Evolutionary conservation across 2,329 filamentous ascomycete species (phyloP).

Genomic region (Cladosporium sp.): DNA sequence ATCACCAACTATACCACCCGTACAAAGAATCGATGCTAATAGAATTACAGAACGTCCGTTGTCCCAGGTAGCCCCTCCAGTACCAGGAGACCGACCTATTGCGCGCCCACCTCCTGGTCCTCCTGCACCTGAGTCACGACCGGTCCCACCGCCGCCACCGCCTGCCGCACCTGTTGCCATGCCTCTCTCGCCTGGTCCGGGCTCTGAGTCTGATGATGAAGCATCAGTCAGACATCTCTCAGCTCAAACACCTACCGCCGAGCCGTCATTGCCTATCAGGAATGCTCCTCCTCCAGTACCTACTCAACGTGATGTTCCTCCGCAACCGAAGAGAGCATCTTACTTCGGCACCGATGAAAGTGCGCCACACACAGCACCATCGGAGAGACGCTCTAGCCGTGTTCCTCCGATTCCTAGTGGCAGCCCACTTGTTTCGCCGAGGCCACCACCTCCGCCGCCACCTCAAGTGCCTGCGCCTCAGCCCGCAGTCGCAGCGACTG

Average conservation of each 20-base stretch:
- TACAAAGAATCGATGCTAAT: not conserved
- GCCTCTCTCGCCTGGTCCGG: conserved; percentile 63
- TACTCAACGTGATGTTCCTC: conserved; percentile 20
- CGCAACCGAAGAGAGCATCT: conserved; percentile 36
- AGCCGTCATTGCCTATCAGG: conserved; percentile 28
- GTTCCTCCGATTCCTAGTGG: conserved; percentile 31
- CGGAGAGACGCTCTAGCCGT: conserved; percentile 35
- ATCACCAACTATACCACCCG: not conserved
- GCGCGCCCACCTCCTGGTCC: conserved; percentile 39
- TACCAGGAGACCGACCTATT: conserved; percentile 41
- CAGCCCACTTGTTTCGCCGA: conserved; percentile 33
- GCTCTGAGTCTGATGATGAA: conserved; percentile 87
- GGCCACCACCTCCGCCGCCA: conserved; percentile 48
- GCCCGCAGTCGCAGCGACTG: conserved; percentile 18
- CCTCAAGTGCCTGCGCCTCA: conserved; percentile 34
- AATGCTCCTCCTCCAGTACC: conserved; percentile 34
- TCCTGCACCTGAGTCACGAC: conserved; percentile 39
- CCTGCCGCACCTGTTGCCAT: conserved; percentile 37
- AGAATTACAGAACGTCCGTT: conserved; percentile 17
- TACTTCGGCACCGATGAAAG: conserved; percentile 38
- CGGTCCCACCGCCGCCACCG: conserved; percentile 53
- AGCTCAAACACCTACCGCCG: conserved; percentile 30
- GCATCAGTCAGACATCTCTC: conserved; percentile 54
- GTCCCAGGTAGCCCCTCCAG: conserved; percentile 25
- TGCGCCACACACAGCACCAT: conserved; percentile 22